Conservation (phyloP, 192 early-diverging fungal genomes). For the Pilaira anomala region DNA sequence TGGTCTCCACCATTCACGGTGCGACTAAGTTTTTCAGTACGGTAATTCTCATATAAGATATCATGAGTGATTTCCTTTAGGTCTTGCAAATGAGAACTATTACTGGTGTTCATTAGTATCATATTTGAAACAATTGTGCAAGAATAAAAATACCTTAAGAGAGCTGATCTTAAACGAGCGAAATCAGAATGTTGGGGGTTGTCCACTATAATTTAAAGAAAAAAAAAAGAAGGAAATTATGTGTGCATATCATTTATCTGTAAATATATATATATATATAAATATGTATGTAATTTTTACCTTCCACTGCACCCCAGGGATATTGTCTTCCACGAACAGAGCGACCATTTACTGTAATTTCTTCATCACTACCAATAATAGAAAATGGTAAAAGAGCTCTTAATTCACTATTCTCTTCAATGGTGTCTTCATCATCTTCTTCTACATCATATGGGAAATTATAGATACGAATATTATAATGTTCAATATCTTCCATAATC, state of each 20-base stretch:
- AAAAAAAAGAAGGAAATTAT: not conserved
- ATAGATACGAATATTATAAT: slow-evolving; percentile 95
- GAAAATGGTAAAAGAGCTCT: slow-evolving; percentile 90
- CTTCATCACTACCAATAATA: slow-evolving; percentile 92
- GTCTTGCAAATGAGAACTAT: slow-evolving; percentile 94
- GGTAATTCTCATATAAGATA: slow-evolving; percentile 94
- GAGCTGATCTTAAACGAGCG: slow-evolving; percentile 85
- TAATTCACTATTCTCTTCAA: slow-evolving; percentile 97
- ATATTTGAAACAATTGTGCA: not conserved
- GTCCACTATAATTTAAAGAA: slow-evolving; percentile 62
- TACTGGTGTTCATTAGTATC: not conserved
- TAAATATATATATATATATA: not conserved
- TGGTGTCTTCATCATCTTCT: slow-evolving; percentile 97
- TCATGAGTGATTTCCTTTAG: slow-evolving; percentile 96
- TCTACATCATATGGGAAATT: slow-evolving; percentile 93
- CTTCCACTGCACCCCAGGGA: slow-evolving; percentile 94
- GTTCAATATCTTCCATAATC: slow-evolving; percentile 96
- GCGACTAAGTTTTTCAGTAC: slow-evolving; percentile 80
- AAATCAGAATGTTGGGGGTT: slow-evolving; percentile 97
- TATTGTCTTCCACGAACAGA: slow-evolving; percentile 90
- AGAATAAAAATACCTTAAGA: slow-evolving; percentile 59
- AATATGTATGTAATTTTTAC: slow-evolving; percentile 25
- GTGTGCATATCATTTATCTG: too few relatives aligned
- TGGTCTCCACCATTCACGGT: slow-evolving; percentile 51
- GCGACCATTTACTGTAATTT: slow-evolving; percentile 80